Percentiles rank a stretch among this genome's conserved stretches.
phyloP scores from a whole-genome alignment of 441 rosid species.

The Flueggea neowawraea region DNA sequence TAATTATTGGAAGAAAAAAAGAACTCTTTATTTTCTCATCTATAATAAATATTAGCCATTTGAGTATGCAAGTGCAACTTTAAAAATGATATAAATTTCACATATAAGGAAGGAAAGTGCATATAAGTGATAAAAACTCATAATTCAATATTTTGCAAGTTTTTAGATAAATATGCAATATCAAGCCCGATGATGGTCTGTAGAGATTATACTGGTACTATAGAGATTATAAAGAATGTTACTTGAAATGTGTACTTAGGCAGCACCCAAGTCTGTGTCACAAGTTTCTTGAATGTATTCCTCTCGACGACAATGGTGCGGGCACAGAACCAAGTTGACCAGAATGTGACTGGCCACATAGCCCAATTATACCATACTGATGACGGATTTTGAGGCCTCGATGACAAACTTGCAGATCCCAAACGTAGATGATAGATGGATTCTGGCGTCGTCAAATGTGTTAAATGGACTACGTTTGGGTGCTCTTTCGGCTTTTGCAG shows the following conservation, averaged over 20 bases:
- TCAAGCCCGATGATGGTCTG: too few relatives aligned
- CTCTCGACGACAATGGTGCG: constrained; percentile 36
- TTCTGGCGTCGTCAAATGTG: not conserved
- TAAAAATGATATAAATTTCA: too few relatives aligned
- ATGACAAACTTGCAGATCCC: constrained; percentile 4
- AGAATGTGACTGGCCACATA: constrained; percentile 28
- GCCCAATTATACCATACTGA: not conserved
- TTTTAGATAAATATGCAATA: too few relatives aligned
- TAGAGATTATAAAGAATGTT: not conserved
- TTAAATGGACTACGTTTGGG: constrained; percentile 4
- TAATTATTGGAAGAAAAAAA: too few relatives aligned
- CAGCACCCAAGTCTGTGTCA: constrained; percentile 55
- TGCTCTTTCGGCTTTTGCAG: constrained; percentile 30
- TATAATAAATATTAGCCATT: too few relatives aligned
- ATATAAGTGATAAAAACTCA: too few relatives aligned
- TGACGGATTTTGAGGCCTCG: not conserved
- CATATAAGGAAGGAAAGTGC: too few relatives aligned
- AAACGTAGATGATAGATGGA: constrained; percentile 5
- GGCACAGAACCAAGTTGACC: constrained; percentile 36
- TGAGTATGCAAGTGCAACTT: too few relatives aligned
- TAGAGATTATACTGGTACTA: too few relatives aligned
- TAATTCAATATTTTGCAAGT: too few relatives aligned
- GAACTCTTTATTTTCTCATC: too few relatives aligned
- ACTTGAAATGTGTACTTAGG: constrained; percentile 57
- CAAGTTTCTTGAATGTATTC: constrained; percentile 33